Percentiles rank a stretch among this genome's conserved stretches.
phyloP scores from a whole-genome alignment of 1,284 basidiomycete genomes.

The Ustilago lituana region DNA sequence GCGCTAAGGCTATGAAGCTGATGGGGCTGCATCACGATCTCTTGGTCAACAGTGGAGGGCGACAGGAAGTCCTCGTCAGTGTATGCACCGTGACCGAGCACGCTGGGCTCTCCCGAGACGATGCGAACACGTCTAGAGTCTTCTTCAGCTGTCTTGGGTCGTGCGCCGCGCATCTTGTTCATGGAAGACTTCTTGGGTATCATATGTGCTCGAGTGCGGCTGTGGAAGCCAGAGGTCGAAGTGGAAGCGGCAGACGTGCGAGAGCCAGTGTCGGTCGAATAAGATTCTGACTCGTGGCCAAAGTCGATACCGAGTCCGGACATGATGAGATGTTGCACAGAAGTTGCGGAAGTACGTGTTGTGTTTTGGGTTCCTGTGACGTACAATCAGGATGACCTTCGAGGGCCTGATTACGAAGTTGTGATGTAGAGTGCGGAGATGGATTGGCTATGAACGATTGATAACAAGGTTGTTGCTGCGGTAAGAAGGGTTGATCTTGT shows the following conservation, averaged over 20 bases:
- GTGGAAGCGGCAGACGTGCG: slow-evolving; percentile 16
- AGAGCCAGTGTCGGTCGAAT: slow-evolving; percentile 23
- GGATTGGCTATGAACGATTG: too few species aligned
- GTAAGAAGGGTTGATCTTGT: too few species aligned
- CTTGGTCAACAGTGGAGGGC: slow-evolving; percentile 14
- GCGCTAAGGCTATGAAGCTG: slow-evolving; percentile 42
- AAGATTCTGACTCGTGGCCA: slow-evolving; percentile 40
- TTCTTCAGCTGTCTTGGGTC: slow-evolving; percentile 39
- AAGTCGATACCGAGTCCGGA: slow-evolving; percentile 64
- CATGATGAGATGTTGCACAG: slow-evolving; percentile 21
- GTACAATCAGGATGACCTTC: not conserved
- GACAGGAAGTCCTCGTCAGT: slow-evolving; percentile 47
- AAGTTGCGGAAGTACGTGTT: not conserved
- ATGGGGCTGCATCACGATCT: slow-evolving; percentile 32
- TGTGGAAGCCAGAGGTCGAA: slow-evolving; percentile 30
- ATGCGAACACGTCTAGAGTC: slow-evolving; percentile 52
- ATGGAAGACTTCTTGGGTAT: slow-evolving; percentile 39
- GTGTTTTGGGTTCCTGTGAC: not conserved
- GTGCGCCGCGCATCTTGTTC: slow-evolving; percentile 32
- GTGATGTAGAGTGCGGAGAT: too few species aligned
- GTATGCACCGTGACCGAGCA: slow-evolving; percentile 48
- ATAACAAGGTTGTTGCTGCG: too few species aligned
- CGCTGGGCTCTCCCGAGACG: slow-evolving; percentile 50
- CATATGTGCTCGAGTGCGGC: slow-evolving; percentile 37
- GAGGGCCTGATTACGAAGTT: too few species aligned